phyloP scores from a whole-genome alignment of 257 asterid species.

The Solanum chilense region DNA sequence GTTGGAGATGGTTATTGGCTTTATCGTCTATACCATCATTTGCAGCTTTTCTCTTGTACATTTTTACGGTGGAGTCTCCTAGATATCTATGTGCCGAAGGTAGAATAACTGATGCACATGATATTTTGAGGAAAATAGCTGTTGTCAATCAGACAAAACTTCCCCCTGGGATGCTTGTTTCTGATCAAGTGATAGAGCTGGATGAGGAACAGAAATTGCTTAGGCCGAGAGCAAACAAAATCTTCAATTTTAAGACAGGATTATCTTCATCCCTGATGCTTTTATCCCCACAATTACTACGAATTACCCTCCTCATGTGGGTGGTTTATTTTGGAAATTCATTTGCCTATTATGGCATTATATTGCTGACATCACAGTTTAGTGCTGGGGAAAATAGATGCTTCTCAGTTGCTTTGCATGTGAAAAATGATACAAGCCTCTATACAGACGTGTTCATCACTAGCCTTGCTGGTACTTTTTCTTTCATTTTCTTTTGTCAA shows the following conservation, averaged over 20 bases:
- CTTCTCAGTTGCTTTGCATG: conserved; percentile 7
- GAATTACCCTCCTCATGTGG: conserved; percentile 57
- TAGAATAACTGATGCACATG: conserved; percentile 32
- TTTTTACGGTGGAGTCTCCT: conserved; percentile 54
- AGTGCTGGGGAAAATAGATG: conserved; percentile 46
- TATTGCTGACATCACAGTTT: conserved; percentile 73
- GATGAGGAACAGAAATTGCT: conserved; percentile 28
- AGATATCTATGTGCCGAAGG: conserved; percentile 48
- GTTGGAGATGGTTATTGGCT: conserved; percentile 82
- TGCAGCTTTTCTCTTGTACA: conserved; percentile 39
- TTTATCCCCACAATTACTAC: conserved; percentile 38
- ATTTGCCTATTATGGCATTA: conserved; percentile 70
- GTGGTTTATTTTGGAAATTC: conserved; percentile 59
- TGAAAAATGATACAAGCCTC: conserved; percentile 19
- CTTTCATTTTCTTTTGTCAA: neutral
- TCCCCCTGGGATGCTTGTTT: conserved; percentile 50
- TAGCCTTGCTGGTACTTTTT: conserved; percentile 62
- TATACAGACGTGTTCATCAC: conserved; percentile 56
- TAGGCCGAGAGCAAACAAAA: conserved; percentile 1
- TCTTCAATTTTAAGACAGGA: conserved; percentile 10
- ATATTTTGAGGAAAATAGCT: conserved; percentile 42
- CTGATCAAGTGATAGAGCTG: conserved; percentile 16
- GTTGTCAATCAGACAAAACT: conserved; percentile 33
- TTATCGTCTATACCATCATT: conserved; percentile 59
- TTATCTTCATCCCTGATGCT: conserved; percentile 31